A percentile compares a stretch with the other conserved stretches of the same genome.
phyloP scores from a whole-genome alignment of 805 yeast species.

The Clavispora fructus region DNA sequence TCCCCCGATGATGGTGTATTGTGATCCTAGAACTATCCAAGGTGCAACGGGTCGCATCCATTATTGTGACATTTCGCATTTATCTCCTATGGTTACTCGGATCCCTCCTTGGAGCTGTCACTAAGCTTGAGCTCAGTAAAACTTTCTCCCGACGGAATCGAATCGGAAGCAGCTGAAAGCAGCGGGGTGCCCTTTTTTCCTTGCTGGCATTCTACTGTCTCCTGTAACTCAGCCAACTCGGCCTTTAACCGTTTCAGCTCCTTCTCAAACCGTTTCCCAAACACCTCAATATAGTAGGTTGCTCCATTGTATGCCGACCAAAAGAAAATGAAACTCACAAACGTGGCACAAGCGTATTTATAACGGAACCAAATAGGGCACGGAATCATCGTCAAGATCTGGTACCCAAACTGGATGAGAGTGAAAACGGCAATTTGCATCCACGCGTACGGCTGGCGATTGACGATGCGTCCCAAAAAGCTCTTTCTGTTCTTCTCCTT shows the following conservation, averaged over 20 bases:
- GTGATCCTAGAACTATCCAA: no score
- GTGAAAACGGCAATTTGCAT: conserved; percentile 87
- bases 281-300: conserved; percentile 85
- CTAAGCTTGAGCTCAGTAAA: neutral
- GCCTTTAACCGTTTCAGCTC: conserved; percentile 68
- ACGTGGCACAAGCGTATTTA: conserved; percentile 59
- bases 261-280: conserved; percentile 84
- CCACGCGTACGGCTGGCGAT: conserved; percentile 71
- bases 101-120: neutral
- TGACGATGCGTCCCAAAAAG: conserved; percentile 70
- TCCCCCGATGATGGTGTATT: no score
- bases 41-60: no score
- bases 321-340: conserved; percentile 67
- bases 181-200: conserved; percentile 8
- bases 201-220: conserved; percentile 10
- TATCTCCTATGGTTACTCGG: neutral
- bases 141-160: neutral
- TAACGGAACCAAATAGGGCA: conserved; percentile 85
- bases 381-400: conserved; percentile 76
- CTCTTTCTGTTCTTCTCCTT: conserved; percentile 65
- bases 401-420: conserved; percentile 80
- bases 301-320: conserved; percentile 92
- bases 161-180: conserved; percentile 4
- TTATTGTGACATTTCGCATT: no score
- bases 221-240: conserved; percentile 65